These are phyloP conservation scores for Tinospora cordifolia DNA, from an alignment of 164 flowering plant genomes.

Conservation along the genomic window DNA sequence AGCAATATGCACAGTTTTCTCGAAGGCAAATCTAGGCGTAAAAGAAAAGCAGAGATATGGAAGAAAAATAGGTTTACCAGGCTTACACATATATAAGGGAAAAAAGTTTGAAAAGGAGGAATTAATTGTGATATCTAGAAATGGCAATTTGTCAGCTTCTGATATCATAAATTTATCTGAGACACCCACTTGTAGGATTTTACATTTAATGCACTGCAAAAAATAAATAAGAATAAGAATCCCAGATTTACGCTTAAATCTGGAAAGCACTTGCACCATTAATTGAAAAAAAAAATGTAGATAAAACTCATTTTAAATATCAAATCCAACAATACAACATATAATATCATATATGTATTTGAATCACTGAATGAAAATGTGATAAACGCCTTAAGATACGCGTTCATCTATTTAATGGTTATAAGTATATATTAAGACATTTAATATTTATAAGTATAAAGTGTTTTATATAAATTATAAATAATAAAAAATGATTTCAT, in stretches of 20 bases:
- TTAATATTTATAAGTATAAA: no score
- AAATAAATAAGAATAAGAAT: no score
- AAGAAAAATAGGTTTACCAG: neutral
- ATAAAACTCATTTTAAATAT: no score
- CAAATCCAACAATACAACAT: no score
- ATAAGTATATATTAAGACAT: no score
- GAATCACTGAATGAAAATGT: no score
- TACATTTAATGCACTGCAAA: neutral
- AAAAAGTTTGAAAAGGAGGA: neutral
- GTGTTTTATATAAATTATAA: no score
- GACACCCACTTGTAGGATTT: neutral
- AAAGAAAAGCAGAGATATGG: neutral
- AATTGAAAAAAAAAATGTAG: neutral
- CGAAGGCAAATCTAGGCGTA: neutral
- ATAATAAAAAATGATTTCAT: no score
- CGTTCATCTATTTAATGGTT: no score
- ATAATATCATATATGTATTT: no score
- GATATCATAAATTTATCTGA: neutral
- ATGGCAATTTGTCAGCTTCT: neutral
- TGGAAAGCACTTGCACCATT: neutral
- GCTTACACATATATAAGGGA: no score
- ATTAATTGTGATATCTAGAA: neutral
- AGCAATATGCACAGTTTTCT: neutral
- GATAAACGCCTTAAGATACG: no score
- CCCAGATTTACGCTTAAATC: neutral